Evolutionary conservation across 768 basidiomycete genomes (phyloP), one percentile per base, ranked within the genome.

Genomic region (Exidia glandulosa): DNA sequence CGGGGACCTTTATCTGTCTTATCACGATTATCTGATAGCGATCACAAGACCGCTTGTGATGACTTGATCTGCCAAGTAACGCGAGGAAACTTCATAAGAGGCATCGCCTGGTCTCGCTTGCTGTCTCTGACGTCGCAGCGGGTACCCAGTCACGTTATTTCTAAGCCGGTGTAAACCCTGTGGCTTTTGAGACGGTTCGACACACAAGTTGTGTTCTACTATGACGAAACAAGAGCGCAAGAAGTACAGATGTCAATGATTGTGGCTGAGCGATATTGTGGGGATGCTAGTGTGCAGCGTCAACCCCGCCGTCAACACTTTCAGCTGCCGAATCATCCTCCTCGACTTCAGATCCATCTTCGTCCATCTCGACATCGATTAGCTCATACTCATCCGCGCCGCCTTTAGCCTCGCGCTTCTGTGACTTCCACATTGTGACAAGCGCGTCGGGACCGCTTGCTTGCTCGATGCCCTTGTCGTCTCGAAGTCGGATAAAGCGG

Each of bases 371-470:
- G 54, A 77, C 72, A 66, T 88, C 87, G 32, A 85, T 65, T 2
- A 87, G 72, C 25, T 87, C 84, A 12, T 79, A 82, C 32, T 82
- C 83, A 64, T 84, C 84, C 7, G 76, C 75, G 2, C 74, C 79
- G 34, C 67, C 70, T 6, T 59, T 67, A 10, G 71, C 73, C 52
- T 71, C 71, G 19, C 70, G 75, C 57, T 83, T 79, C 70, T 94
- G 90, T 45, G 76, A 76, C 58, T 75, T 74, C 71, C 84, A 93
- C 70, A 93, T 80, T 13, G 78, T 76, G 9, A 81, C 86, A 56
- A 94, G 74, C 67, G 89, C 84, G 23, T 80, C 76, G 2, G 84
- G 77, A 3, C 85, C 84, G 64, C 84, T 91, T 2, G 90, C 91
- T 63, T 86, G 72, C 66, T 87, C 84, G 57, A 85, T 76, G 4